Percentiles rank a stretch among this genome's conserved stretches.
These are phyloP conservation scores for Berkeleyomyces rouxiae DNA, from an alignment of 2,329 filamentous ascomycete species.

Conservation along the genomic window DNA sequence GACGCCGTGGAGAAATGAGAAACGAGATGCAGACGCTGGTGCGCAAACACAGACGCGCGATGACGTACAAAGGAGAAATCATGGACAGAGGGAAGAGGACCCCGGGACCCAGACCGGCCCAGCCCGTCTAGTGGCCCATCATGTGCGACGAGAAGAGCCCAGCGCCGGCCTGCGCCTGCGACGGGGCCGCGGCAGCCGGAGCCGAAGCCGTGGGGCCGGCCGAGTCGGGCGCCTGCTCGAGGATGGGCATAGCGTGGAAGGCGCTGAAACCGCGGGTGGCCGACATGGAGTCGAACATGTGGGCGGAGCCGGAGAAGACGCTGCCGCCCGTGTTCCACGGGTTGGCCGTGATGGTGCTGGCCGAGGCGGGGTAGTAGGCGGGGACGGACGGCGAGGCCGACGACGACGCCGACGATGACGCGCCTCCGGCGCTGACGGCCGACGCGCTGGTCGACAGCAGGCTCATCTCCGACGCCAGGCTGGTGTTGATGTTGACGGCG, in stretches of 20 bases:
- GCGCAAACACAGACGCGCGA: no score
- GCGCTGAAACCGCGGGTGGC: background rate
- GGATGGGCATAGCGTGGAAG: background rate
- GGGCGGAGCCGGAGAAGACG: background rate
- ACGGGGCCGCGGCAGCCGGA: background rate
- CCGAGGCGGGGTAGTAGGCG: slow-evolving; percentile 9
- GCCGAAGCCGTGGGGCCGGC: background rate
- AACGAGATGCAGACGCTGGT: no score
- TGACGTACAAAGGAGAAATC: background rate
- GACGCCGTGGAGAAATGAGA: no score
- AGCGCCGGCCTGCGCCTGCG: background rate
- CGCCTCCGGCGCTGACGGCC: background rate
- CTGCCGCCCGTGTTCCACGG: slow-evolving; percentile 12
- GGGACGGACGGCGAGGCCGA: slow-evolving; percentile 3
- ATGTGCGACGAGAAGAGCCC: slow-evolving; percentile 19
- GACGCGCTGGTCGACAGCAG: slow-evolving; percentile 17
- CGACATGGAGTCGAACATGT: background rate
- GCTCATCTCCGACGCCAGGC: slow-evolving; percentile 8
- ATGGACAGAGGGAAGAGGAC: background rate
- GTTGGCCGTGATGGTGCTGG: slow-evolving; percentile 4
- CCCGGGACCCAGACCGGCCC: background rate
- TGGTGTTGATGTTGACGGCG: slow-evolving; percentile 16
- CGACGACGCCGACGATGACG: background rate
- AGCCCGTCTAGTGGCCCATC: slow-evolving; percentile 19
- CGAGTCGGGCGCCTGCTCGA: background rate